phyloP scores from a whole-genome alignment of 495 filamentous ascomycete genomes.

The Corynascus novoguineensis region DNA sequence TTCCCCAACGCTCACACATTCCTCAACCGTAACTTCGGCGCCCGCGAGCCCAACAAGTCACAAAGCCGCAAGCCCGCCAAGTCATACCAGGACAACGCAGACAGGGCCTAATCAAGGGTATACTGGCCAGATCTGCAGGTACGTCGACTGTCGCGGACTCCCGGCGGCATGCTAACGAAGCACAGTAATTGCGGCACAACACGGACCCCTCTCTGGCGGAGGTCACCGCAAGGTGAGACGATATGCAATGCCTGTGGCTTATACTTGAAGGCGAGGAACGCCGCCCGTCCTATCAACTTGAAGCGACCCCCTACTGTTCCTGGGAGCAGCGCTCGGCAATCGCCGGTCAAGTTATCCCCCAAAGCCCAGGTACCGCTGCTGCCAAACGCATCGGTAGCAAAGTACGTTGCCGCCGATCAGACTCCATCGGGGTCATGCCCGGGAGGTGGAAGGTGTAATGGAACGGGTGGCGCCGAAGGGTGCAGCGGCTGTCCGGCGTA shows the following conservation, averaged over 20 bases:
- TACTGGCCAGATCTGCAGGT: conserved; percentile 53
- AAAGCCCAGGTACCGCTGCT: conserved; percentile 27
- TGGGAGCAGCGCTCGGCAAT: conserved; percentile 33
- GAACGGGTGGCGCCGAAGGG: conserved; percentile 91
- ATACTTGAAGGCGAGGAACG: conserved; percentile 89
- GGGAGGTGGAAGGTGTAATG: conserved; percentile 92
- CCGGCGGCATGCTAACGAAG: conserved; percentile 22
- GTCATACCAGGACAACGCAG: conserved; percentile 7
- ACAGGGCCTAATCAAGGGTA: conserved; percentile 23
- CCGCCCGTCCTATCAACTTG: conserved; percentile 79
- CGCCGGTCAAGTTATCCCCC: conserved; percentile 31
- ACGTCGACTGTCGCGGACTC: conserved; percentile 14
- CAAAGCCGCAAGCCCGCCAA: conserved; percentile 13
- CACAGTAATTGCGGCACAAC: conserved; percentile 90
- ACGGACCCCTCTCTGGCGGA: conserved; percentile 88
- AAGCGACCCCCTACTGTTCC: conserved; percentile 57
- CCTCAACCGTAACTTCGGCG: conserved; percentile 7
- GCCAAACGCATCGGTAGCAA: conserved; percentile 54
- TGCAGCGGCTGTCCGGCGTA: conserved; percentile 95
- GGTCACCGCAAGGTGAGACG: conserved; percentile 84
- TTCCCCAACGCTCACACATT: conserved; percentile 16
- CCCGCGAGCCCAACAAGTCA: conserved; percentile 18
- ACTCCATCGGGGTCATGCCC: conserved; percentile 80
- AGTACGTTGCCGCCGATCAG: conserved; percentile 70
- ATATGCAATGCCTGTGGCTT: conserved; percentile 98